These are phyloP conservation scores for Coemansia guatemalensis DNA, from an alignment of 192 early-diverging fungal species.

Conservation along the genomic window DNA sequence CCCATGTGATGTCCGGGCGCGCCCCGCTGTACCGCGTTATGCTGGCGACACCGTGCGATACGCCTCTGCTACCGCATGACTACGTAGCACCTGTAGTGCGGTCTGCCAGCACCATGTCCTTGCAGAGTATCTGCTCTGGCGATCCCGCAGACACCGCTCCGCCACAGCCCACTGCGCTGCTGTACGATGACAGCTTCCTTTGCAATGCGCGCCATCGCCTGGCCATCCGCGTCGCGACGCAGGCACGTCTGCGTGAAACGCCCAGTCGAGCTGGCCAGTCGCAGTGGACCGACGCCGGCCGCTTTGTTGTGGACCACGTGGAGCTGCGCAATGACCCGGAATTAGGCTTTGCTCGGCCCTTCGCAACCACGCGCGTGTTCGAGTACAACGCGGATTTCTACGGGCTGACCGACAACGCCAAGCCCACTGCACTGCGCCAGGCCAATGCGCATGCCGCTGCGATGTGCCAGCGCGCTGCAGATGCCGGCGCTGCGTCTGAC, in stretches of 20 bases:
- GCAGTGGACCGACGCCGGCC: constrained; percentile 36
- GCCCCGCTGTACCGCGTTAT: constrained; percentile 43
- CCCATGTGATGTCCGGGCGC: constrained; percentile 27
- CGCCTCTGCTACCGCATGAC: constrained; percentile 13
- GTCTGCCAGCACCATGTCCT: constrained; percentile 49
- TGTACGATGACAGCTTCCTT: constrained; percentile 40
- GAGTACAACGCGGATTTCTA: constrained; percentile 50
- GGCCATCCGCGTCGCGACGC: constrained; percentile 25
- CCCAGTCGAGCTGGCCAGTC: constrained; percentile 25
- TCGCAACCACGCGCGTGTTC: constrained; percentile 13
- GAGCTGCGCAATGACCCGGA: constrained; percentile 22
- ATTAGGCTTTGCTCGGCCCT: constrained; percentile 41
- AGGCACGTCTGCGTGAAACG: constrained; percentile 13
- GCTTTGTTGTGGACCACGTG: constrained; percentile 20
- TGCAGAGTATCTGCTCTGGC: constrained; percentile 47
- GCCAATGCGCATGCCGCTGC: constrained; percentile 23
- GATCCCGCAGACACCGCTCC: constrained; percentile 2
- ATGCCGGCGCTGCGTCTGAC: constrained; percentile 17
- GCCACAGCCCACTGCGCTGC: constrained; percentile 19
- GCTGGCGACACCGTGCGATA: constrained; percentile 11
- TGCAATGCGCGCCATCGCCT: constrained; percentile 48
- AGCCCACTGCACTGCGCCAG: constrained; percentile 25
- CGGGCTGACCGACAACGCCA: constrained; percentile 39
- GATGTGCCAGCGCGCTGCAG: constrained; percentile 26
- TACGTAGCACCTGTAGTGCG: constrained; percentile 30